phyloP scores from a whole-genome alignment of 805 yeast genomes.

The Grigorovia humatica region DNA sequence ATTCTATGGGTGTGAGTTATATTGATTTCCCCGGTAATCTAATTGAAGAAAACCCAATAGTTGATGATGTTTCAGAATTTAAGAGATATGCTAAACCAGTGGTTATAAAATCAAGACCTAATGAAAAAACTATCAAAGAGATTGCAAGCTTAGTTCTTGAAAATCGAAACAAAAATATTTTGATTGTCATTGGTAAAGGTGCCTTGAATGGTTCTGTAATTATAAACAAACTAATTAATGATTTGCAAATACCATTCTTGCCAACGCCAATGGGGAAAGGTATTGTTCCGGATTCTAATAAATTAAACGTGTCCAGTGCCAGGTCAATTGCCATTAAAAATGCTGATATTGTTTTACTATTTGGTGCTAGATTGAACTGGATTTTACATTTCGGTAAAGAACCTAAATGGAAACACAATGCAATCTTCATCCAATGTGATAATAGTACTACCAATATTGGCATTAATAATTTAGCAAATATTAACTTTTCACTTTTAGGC shows the following conservation, averaged over 20 bases:
- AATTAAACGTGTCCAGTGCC: slow-evolving; percentile 49
- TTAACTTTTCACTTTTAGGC: slow-evolving; percentile 42
- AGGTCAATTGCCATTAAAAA: slow-evolving; percentile 46
- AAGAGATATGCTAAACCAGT: not conserved
- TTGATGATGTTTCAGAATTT: not conserved
- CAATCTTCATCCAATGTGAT: slow-evolving; percentile 49
- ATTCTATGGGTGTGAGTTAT: slow-evolving; percentile 53
- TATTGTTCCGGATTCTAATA: slow-evolving; percentile 41
- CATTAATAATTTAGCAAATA: slow-evolving; percentile 28
- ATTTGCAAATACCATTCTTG: slow-evolving; percentile 42
- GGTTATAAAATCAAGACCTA: slow-evolving; percentile 9
- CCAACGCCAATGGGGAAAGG: slow-evolving; percentile 82
- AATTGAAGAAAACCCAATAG: slow-evolving; percentile 25
- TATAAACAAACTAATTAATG: slow-evolving; percentile 33
- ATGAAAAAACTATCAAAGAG: slow-evolving; percentile 9
- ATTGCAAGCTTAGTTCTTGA: slow-evolving; percentile 29
- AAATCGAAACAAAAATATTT: slow-evolving; percentile 35
- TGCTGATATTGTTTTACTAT: slow-evolving; percentile 49
- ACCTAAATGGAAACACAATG: slow-evolving; percentile 40
- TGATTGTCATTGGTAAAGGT: slow-evolving; percentile 59
- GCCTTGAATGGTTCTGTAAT: slow-evolving; percentile 37
- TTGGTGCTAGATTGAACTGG: slow-evolving; percentile 69
- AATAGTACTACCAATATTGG: slow-evolving; percentile 44
- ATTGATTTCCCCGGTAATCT: slow-evolving; percentile 57
- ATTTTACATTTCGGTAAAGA: slow-evolving; percentile 55